A percentile compares a stretch with the other conserved stretches of the same genome.
Evolutionary conservation across 2,329 filamentous ascomycete species (phyloP).

Genomic region (Helicocarpus griseus): DNA sequence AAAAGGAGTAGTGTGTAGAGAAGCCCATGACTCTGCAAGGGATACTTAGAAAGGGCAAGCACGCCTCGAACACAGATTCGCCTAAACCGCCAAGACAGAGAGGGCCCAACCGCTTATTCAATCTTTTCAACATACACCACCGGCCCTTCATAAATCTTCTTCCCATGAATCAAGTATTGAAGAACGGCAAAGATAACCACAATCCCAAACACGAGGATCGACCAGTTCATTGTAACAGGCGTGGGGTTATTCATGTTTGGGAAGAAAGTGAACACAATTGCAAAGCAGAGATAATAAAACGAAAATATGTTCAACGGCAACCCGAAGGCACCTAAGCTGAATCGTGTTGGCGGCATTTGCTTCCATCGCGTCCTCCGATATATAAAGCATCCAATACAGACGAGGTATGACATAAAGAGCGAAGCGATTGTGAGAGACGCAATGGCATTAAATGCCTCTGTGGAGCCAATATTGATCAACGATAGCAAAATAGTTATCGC

Average conservation of each 20-base stretch:
- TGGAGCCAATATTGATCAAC: constrained; percentile 30
- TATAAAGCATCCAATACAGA: constrained; percentile 27
- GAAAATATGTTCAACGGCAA: constrained; percentile 27
- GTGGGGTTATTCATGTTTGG: constrained; percentile 24
- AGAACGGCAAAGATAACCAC: constrained; percentile 12
- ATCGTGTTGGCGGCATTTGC: constrained; percentile 8
- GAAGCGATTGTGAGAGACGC: constrained; percentile 29
- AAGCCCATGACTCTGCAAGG: too few relatives aligned
- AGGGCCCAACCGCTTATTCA: not conserved
- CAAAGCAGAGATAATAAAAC: constrained; percentile 23
- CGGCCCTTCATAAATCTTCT: constrained; percentile 12
- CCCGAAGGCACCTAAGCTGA: constrained; percentile 20
- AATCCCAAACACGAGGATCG: constrained; percentile 23
- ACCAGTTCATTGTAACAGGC: constrained; percentile 30
- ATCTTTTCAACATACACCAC: constrained; percentile 9
- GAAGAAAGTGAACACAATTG: constrained; percentile 26
- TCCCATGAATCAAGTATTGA: constrained; percentile 12
- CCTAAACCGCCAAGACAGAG: not conserved
- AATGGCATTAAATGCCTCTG: constrained; percentile 31
- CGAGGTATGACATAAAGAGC: constrained; percentile 31
- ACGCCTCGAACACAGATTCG: not conserved
- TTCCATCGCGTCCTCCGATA: constrained; percentile 13
- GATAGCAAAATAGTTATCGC: constrained; percentile 21
- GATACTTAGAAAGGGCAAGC: too few relatives aligned
- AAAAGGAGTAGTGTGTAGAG: too few relatives aligned